These are phyloP conservation scores for Fusarium agapanthi DNA, from an alignment of 2,329 filamentous ascomycete species.

Conservation along the genomic window DNA sequence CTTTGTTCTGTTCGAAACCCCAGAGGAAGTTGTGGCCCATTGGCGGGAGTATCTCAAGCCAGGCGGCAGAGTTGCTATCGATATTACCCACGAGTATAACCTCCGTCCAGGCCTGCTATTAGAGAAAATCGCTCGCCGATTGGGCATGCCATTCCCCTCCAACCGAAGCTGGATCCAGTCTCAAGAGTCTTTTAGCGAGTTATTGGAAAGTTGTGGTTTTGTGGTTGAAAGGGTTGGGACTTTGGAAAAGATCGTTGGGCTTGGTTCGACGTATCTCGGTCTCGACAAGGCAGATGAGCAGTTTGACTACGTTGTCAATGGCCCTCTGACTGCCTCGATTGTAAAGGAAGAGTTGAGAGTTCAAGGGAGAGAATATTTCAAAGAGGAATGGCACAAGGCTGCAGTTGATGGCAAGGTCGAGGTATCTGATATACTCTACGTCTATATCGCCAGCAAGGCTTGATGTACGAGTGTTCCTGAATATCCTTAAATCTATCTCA, in stretches of 20 bases:
- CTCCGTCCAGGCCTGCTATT: conserved; percentile 38
- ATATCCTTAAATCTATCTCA: conserved; percentile 2
- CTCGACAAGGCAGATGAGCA: conserved; percentile 42
- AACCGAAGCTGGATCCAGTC: conserved; percentile 44
- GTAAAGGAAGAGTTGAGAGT: conserved; percentile 34
- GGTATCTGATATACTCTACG: conserved; percentile 42
- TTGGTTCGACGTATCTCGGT: conserved; percentile 34
- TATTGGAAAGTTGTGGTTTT: conserved; percentile 43
- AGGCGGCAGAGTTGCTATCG: conserved; percentile 43
- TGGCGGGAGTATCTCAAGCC: conserved; percentile 44
- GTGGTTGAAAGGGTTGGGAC: conserved; percentile 37
- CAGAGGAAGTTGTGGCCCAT: conserved; percentile 36
- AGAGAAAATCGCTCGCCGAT: conserved; percentile 38
- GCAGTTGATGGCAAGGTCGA: conserved; percentile 44
- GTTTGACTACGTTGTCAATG: conserved; percentile 40
- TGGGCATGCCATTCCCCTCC: conserved; percentile 42
- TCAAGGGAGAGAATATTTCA: conserved; percentile 41
- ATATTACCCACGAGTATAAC: conserved; percentile 47
- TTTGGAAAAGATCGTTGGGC: conserved; percentile 41
- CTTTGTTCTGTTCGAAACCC: conserved; percentile 45
- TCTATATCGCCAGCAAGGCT: conserved; percentile 42
- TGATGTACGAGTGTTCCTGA: background rate
- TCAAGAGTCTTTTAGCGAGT: conserved; percentile 38
- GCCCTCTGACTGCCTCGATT: conserved; percentile 29
- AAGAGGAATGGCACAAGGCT: conserved; percentile 43